Evolutionary conservation across 345 rosid species (phyloP).

Genomic region (Syzygium aromaticum): DNA sequence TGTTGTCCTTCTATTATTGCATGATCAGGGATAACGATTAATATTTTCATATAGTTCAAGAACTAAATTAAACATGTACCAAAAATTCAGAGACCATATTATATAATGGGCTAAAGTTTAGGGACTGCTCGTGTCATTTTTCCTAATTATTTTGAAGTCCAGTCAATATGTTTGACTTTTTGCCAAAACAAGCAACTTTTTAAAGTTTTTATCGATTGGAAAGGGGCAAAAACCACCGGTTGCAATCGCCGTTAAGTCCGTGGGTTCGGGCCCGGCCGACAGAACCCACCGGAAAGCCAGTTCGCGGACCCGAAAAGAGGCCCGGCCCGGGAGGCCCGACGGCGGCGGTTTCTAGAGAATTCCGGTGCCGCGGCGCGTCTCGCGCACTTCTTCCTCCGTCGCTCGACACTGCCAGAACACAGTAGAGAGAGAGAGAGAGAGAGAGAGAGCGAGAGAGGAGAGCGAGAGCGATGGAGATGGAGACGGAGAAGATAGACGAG

Average conservation of each 20-base stretch:
- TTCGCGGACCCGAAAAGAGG: background rate
- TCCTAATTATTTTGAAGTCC: background rate
- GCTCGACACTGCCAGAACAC: background rate
- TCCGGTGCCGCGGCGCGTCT: background rate
- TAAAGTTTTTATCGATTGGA: background rate
- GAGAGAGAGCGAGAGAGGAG: background rate
- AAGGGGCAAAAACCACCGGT: background rate
- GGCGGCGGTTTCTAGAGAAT: background rate
- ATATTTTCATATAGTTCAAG: too few species aligned
- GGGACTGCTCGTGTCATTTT: too few species aligned
- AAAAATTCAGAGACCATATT: too few species aligned
- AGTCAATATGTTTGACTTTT: background rate
- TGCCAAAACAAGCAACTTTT: background rate
- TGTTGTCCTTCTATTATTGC: too few species aligned
- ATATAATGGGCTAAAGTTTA: too few species aligned
- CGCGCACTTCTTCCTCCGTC: background rate
- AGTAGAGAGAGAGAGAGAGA: background rate
- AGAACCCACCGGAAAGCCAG: background rate
- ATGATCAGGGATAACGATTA: too few species aligned
- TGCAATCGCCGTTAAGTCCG: background rate
- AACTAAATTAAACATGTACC: too few species aligned
- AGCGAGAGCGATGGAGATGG: conserved; percentile 17
- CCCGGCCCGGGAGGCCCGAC: background rate
- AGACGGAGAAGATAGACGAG: conserved; percentile 32
- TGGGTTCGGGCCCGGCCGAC: background rate